Conservation (phyloP, 768 basidiomycete species). For the Saitozyma podzolica region DNA sequence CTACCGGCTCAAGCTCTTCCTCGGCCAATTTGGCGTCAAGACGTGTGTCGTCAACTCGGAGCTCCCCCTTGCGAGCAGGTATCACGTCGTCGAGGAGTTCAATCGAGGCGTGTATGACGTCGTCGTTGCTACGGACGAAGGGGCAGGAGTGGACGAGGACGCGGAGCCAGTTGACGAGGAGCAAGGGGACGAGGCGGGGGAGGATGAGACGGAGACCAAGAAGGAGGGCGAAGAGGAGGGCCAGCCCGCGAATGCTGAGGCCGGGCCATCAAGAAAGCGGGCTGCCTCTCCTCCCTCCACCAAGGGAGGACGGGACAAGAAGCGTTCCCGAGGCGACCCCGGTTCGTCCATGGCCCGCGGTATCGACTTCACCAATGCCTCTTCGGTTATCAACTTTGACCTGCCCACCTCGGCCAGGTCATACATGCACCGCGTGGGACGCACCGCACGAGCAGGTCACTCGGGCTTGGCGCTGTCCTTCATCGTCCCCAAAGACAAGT, state of each 20-base stretch:
- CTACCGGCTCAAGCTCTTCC: constrained; percentile 94
- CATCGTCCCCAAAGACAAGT: constrained; percentile 60
- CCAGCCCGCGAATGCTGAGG: constrained; percentile 19
- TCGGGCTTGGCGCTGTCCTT: constrained; percentile 90
- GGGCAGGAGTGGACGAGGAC: constrained; percentile 58
- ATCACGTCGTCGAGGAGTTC: constrained; percentile 96
- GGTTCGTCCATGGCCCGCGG: constrained; percentile 95
- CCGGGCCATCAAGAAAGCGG: constrained; percentile 58
- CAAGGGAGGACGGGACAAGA: constrained; percentile 52
- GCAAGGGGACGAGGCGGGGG: constrained; percentile 51
- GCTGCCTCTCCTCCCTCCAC: constrained; percentile 46
- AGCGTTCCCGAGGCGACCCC: constrained; percentile 56
- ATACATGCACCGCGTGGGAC: constrained; percentile 93
- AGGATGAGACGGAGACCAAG: constrained; percentile 38
- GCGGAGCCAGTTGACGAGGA: constrained; percentile 20
- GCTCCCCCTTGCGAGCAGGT: constrained; percentile 92
- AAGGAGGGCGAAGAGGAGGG: neutral
- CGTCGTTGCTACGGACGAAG: constrained; percentile 96
- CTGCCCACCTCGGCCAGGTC: constrained; percentile 81
- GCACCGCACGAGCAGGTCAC: constrained; percentile 93
- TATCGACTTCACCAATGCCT: constrained; percentile 93
- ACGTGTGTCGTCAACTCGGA: constrained; percentile 95
- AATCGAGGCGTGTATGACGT: constrained; percentile 98
- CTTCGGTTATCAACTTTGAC: constrained; percentile 98
- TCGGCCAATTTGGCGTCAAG: constrained; percentile 96